A percentile compares a stretch with the other conserved stretches of the same genome.
Evolutionary conservation across 805 yeast genomes (phyloP).

Genomic region (Wickerhamomyces chambardii): DNA sequence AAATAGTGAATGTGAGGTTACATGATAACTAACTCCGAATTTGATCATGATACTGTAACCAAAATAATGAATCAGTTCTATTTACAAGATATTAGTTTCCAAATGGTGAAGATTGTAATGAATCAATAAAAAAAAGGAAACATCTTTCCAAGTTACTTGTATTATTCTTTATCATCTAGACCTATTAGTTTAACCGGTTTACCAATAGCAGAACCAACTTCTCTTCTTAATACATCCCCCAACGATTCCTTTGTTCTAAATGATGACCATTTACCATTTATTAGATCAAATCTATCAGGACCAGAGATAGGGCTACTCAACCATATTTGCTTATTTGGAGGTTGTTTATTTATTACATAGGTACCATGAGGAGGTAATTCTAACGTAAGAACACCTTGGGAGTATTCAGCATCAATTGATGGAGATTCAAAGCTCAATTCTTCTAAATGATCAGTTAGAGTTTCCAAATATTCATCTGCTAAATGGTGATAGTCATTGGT

Average conservation of each 20-base stretch:
- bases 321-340: conserved; percentile 97
- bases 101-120: too few relatives aligned
- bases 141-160: too few relatives aligned
- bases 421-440: conserved; percentile 52
- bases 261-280: conserved; percentile 71
- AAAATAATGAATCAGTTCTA: too few relatives aligned
- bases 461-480: conserved; percentile 65
- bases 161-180: conserved; percentile 4
- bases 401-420: conserved; percentile 64
- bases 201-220: conserved; percentile 29
- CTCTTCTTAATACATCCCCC: conserved; percentile 40
- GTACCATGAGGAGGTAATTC: conserved; percentile 66
- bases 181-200: conserved; percentile 13
- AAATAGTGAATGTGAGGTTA: too few relatives aligned
- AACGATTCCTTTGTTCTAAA: conserved; percentile 51
- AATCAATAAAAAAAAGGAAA: too few relatives aligned
- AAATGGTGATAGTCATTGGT: conserved; percentile 48
- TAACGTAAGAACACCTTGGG: conserved; percentile 83
- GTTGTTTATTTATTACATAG: conserved; percentile 93
- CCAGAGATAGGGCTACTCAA: conserved; percentile 89
- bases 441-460: conserved; percentile 59
- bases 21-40: too few relatives aligned
- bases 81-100: too few relatives aligned
- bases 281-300: conserved; percentile 76
- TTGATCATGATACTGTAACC: too few relatives aligned